Base-by-base conservation (phyloP, 441 rosid genomes). In the Daphne laureola region DNA sequence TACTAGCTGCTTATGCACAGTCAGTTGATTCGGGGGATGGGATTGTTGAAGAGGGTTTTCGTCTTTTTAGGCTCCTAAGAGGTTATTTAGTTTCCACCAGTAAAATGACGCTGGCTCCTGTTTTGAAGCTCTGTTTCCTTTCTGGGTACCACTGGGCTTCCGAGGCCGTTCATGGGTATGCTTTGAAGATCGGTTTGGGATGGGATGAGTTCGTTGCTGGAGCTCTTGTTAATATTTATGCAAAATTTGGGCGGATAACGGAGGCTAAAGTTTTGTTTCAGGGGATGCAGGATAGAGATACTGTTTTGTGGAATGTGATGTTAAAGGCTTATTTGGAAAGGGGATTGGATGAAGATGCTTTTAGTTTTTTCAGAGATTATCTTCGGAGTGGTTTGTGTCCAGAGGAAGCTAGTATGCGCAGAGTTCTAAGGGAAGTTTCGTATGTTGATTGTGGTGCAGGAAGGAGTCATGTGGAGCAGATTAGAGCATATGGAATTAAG, bases 281-380 rank as follows among this genome's bases (percentile, higher is more conserved):
- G 16, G 66, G 56, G 49, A 71, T 71, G 71, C 42, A 58, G 44
- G 56, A 44, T 3, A 74, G 57, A 59, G 79, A 74, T 65, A 63
- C 59, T 17, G 76, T 74, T 64, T 55, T 67, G 56, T 74, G 79
- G 79, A 74, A 74, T 65, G 53, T 74, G 55, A 67, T 74, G 76
- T 58, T 74, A 43, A 67, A 67, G 47, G 79, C 71, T 14, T 58
- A 67, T 55, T 12, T 67, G 13, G 76, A 71, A 11, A 58, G 46
- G 45, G 71, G 67, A 53, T 62, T 52, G 36, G 40, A 55, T 14
- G 43, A 64, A 45, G 73, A 71, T 61, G 68, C 71, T 9, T 26
- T 61, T 0, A 16, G n/a, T 0, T 62, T 67, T 43, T 55, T 73
- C 35, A 35, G 57, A 18, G 71, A 40, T 5, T 74, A 67, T 51